Percentiles rank a stretch among this genome's conserved stretches.
phyloP scores from a whole-genome alignment of 225 moss, liverwort and hornwort genomes.

The Pleurozium schreberi region DNA sequence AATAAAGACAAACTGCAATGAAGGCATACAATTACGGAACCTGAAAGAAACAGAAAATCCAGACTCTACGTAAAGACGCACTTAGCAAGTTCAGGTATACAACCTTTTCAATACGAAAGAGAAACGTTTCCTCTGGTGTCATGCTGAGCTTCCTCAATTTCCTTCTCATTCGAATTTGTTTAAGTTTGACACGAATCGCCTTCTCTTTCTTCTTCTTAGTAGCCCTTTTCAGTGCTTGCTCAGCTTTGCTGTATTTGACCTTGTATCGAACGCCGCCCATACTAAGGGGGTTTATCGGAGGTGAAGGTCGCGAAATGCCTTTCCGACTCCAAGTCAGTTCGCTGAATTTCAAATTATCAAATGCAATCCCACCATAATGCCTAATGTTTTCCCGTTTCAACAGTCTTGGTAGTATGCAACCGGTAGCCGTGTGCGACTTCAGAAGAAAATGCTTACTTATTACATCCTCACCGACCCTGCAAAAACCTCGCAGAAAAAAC shows the following conservation, averaged over 20 bases:
- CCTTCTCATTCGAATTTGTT: constrained; percentile 26
- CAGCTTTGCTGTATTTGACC: constrained; percentile 26
- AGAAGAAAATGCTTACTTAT: not conserved
- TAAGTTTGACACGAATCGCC: constrained; percentile 32
- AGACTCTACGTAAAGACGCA: not conserved
- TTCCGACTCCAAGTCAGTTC: not conserved
- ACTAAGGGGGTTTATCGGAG: not conserved
- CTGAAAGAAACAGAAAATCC: not conserved
- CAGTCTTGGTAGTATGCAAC: not conserved
- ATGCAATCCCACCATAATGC: constrained; percentile 6
- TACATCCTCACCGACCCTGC: constrained; percentile 2
- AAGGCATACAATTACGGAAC: not conserved
- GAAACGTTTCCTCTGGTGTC: constrained; percentile 36
- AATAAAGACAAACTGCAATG: not conserved
- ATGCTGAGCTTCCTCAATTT: constrained; percentile 42
- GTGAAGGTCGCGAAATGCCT: constrained; percentile 1
- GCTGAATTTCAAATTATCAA: not conserved
- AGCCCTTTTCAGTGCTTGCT: constrained; percentile 26
- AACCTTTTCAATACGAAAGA: constrained; percentile 41
- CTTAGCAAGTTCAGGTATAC: not conserved
- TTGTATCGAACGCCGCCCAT: constrained; percentile 31
- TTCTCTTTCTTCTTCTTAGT: constrained; percentile 48
- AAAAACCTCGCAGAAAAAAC: not conserved
- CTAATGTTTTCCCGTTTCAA: not conserved
- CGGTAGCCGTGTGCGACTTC: not conserved